A percentile compares a stretch with the other conserved stretches of the same genome.
Evolutionary conservation across 306 rosid genomes (phyloP).

Genomic region (Parietaria judaica): DNA sequence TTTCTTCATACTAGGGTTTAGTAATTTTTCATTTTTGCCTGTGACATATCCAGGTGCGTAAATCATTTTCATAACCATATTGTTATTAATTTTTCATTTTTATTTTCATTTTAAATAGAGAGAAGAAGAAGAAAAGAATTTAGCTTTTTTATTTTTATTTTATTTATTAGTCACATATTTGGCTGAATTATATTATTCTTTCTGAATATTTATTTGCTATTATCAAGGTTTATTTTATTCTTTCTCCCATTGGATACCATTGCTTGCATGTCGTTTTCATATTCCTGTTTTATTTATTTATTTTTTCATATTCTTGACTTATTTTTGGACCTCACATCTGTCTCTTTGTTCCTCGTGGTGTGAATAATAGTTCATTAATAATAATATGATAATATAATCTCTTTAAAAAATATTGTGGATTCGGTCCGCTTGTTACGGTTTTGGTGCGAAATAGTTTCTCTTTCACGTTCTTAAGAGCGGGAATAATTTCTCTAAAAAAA

Average conservation of each 20-base stretch:
- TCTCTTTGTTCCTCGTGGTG: slow-evolving; percentile 9
- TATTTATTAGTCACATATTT: slow-evolving; percentile 36
- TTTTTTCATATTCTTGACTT: not conserved
- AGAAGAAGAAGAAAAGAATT: slow-evolving; percentile 27
- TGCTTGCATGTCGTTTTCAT: slow-evolving; percentile 11
- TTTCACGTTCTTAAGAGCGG: no score
- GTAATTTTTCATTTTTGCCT: slow-evolving; percentile 34
- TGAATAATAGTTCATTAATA: slow-evolving; percentile 4
- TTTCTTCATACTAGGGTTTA: slow-evolving; percentile 36
- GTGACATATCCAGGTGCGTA: slow-evolving; percentile 42
- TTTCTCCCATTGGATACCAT: slow-evolving; percentile 34
- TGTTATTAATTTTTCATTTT: slow-evolving; percentile 13
- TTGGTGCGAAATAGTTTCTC: no score
- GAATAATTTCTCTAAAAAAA: no score
- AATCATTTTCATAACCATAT: slow-evolving; percentile 50
- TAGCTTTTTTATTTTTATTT: slow-evolving; percentile 32
- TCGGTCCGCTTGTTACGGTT: no score
- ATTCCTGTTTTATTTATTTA: not conserved
- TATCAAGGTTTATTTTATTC: slow-evolving; percentile 14
- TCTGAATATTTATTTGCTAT: slow-evolving; percentile 18
- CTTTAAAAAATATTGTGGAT: no score
- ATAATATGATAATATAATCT: not conserved
- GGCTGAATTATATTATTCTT: slow-evolving; percentile 33
- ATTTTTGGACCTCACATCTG: slow-evolving; percentile 15
- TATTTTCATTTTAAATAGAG: slow-evolving; percentile 27